Evolutionary conservation across 352 stramenopile genomes (phyloP), one percentile per base, ranked within the genome.

Genomic region (Pythium pyrilobum): DNA sequence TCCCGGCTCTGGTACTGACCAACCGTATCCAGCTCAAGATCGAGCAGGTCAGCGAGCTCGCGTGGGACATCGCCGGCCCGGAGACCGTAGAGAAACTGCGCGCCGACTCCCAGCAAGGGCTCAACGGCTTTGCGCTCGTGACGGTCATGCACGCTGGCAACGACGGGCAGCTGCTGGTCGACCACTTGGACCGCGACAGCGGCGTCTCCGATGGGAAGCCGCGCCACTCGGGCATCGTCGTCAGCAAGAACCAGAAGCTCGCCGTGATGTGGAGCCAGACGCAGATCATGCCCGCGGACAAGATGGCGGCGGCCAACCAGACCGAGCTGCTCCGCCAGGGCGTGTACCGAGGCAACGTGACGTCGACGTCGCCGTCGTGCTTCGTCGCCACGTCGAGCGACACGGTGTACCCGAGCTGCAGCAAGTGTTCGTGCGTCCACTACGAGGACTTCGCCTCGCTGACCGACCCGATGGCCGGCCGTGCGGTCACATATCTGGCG

Each of bases 291-390:
- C 20, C 21, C 1, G 23, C 5, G 2, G 46, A 11, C 15, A 33
- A 24, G 13, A 33, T 53, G 13, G 24, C 32, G 5, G 10, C 21
- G 10, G 46, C 46, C 12, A 57, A 57, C 50, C 32, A 41, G 39
- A 50, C 50, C 20, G 50, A 57, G 50, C 33, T 57, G 39, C 50
- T 57, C 10, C 39, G 33, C 9, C 50, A 45, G 15, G 50, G 50
- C 31, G 23, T 57, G 13, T 50, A 42, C 21, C 40, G 50, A 13
- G 50, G 50, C 37, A 50, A 47, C 25, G 21, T 57, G 9, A 28
- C 39, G 13, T 50, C 50, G 23, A 50, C 50, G 12, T 44, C 50
- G 10, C 12, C 21, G 21, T 33, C 40, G 39, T 49, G 50, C 27
- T 57, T 43, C 18, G 11, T 42, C 23, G 33, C 34, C 21, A 18